phyloP scores from a whole-genome alignment of 371 early-diverging fungal species.

The Actinomortierella wolfii region DNA sequence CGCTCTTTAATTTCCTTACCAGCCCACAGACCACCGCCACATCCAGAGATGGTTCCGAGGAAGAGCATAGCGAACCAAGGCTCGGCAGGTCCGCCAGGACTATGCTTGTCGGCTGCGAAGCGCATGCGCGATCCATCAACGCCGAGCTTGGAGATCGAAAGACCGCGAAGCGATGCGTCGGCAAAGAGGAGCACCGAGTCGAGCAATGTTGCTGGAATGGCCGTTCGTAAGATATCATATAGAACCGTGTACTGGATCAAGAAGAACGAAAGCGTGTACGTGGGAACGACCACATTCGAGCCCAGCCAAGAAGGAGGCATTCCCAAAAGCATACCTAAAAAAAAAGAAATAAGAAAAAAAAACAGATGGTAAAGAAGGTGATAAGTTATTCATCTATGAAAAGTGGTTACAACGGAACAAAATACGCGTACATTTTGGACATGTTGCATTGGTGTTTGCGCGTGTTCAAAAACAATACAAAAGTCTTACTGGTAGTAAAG shows the following conservation, averaged over 20 bases:
- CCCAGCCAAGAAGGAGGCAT: conserved; percentile 48
- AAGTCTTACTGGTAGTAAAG: conserved; percentile 35
- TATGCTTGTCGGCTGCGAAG: conserved; percentile 43
- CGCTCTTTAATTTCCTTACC: conserved; percentile 19
- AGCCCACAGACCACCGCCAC: conserved; percentile 62
- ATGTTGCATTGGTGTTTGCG: too few species aligned
- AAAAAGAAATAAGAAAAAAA: not conserved
- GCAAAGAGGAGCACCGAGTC: conserved; percentile 53
- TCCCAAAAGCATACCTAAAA: conserved; percentile 37
- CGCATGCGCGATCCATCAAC: conserved; percentile 55
- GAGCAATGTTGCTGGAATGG: conserved; percentile 45
- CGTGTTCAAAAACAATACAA: not conserved
- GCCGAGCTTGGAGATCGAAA: conserved; percentile 53
- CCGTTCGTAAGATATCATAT: conserved; percentile 26
- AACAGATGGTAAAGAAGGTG: not conserved
- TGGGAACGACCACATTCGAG: conserved; percentile 38
- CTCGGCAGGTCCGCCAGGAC: conserved; percentile 12
- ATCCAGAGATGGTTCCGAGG: conserved; percentile 58
- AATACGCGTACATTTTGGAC: conserved; percentile 4
- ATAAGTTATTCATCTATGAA: not conserved
- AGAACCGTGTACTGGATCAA: conserved; percentile 37
- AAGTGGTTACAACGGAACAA: not conserved
- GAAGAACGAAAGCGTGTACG: conserved; percentile 35
- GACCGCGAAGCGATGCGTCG: conserved; percentile 54
- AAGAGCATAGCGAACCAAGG: conserved; percentile 56